These are phyloP conservation scores for Aspergillus tamarii DNA, from an alignment of 2,329 filamentous ascomycete species.

Conservation along the genomic window DNA sequence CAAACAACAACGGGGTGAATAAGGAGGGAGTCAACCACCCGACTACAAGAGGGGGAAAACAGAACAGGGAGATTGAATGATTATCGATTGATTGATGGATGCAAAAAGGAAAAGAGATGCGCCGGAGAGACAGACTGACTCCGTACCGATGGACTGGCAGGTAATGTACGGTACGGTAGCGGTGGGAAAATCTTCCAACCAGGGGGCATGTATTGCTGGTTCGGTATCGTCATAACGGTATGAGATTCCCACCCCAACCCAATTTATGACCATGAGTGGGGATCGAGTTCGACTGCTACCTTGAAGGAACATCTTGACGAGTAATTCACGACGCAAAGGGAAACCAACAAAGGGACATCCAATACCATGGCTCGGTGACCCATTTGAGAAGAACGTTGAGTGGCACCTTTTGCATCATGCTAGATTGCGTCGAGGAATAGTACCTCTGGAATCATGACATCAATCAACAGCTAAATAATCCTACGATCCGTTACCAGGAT, in stretches of 20 bases:
- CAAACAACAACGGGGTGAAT: conserved; percentile 1
- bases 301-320: neutral
- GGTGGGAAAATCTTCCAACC: too few relatives aligned
- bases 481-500: neutral
- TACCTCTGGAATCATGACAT: neutral
- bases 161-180: neutral
- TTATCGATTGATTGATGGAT: neutral
- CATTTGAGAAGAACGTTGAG: neutral
- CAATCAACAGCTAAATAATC: neutral
- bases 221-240: neutral
- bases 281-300: neutral
- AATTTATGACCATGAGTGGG: neutral
- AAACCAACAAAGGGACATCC: neutral
- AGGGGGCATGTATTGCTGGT: neutral
- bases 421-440: neutral
- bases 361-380: neutral
- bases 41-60: too few relatives aligned
- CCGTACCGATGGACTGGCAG: neutral
- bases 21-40: neutral
- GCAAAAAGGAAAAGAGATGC: neutral
- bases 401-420: neutral
- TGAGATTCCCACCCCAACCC: neutral
- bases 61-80: too few relatives aligned
- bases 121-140: neutral
- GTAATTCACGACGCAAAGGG: neutral